These are phyloP conservation scores for Talaromyces islandicus DNA, from an alignment of 2,329 filamentous ascomycete genomes.

Conservation along the genomic window DNA sequence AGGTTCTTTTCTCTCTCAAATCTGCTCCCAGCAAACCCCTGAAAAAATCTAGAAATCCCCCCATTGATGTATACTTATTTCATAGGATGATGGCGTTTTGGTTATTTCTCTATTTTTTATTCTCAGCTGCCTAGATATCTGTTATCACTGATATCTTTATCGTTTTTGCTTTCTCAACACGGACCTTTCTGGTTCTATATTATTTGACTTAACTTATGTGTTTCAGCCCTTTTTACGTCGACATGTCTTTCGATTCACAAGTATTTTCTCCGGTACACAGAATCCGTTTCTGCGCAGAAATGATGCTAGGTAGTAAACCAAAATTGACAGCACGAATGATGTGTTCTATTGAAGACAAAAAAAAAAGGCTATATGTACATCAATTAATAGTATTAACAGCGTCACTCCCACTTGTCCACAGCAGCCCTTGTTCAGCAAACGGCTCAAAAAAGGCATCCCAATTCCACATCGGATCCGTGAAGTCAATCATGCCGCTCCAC, in stretches of 20 bases:
- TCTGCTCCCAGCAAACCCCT: background rate
- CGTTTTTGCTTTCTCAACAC: background rate
- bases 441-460: slow-evolving; percentile 11
- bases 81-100: slow-evolving; percentile 8
- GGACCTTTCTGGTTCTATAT: background rate
- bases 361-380: background rate
- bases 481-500: background rate
- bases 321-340: background rate
- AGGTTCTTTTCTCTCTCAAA: background rate
- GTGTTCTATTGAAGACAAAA: background rate
- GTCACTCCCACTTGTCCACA: background rate
- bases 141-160: background rate
- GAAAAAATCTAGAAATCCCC: background rate
- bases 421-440: background rate
- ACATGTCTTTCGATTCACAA: background rate
- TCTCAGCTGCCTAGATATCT: background rate
- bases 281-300: background rate
- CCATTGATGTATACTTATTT: slow-evolving; percentile 10
- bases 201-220: background rate
- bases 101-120: background rate
- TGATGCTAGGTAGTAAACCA: background rate
- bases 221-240: background rate
- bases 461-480: slow-evolving; percentile 9
- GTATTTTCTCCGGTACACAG: background rate
- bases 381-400: background rate